Evolutionary conservation across 1,284 basidiomycete species (phyloP).

Genomic region (Malassezia pachydermatis): DNA sequence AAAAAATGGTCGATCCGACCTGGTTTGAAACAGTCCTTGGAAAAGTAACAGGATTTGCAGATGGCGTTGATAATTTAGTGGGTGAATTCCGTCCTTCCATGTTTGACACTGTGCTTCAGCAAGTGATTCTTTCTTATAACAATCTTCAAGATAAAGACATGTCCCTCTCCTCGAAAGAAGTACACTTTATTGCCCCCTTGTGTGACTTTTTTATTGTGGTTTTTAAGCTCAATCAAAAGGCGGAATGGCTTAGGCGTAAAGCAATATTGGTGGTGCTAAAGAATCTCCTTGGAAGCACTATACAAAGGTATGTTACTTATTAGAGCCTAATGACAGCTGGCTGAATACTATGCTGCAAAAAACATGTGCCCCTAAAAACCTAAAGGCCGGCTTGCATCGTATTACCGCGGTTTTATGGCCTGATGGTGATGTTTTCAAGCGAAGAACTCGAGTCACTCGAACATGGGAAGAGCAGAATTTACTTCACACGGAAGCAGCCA

Average conservation of each 20-base stretch:
- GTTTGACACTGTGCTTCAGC: conserved; percentile 29
- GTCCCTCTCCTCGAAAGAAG: not conserved
- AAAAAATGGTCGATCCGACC: not conserved
- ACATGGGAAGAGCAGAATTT: conserved; percentile 66
- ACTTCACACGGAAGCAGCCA: conserved; percentile 72
- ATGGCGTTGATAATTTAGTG: conserved; percentile 33
- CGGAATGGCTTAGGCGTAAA: conserved; percentile 90
- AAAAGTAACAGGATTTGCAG: conserved; percentile 30
- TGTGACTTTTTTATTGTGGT: conserved; percentile 83
- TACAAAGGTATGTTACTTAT: conserved; percentile 68
- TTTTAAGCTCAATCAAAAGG: conserved; percentile 86
- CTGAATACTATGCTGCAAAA: conserved; percentile 63
- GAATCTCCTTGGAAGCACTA: conserved; percentile 85
- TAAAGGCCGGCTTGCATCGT: conserved; percentile 58
- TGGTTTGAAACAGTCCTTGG: conserved; percentile 20
- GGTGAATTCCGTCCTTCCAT: conserved; percentile 30
- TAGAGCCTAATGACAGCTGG: conserved; percentile 56
- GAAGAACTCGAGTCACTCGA: conserved; percentile 55
- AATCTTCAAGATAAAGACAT: too few relatives aligned
- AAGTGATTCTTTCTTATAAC: conserved; percentile 7
- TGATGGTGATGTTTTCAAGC: conserved; percentile 59
- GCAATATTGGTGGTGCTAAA: conserved; percentile 92
- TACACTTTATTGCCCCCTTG: conserved; percentile 64
- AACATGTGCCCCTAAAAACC: conserved; percentile 44
- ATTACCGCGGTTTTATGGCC: conserved; percentile 72